phyloP scores from a whole-genome alignment of 768 basidiomycete genomes.

The Cytidiella melzeri region DNA sequence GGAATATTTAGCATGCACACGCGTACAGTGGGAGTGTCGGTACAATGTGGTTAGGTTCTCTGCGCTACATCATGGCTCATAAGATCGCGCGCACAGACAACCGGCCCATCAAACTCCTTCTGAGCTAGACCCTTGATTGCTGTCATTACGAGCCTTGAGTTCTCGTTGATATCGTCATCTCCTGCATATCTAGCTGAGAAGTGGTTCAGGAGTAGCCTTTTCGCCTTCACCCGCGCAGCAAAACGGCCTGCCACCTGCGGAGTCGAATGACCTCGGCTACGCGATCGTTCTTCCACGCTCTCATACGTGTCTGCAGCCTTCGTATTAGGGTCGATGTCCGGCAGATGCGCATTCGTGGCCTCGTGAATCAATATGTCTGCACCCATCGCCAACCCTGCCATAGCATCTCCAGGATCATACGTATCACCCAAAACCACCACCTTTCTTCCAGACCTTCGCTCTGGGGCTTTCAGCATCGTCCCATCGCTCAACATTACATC shows the following conservation, averaged over 20 bases:
- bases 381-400: conserved; percentile 51
- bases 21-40: no score
- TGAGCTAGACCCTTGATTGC: conserved; percentile 55
- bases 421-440: conserved; percentile 83
- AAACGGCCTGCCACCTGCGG: conserved; percentile 87
- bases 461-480: conserved; percentile 62
- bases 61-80: conserved; percentile 60
- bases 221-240: conserved; percentile 58
- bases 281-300: conserved; percentile 55
- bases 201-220: conserved; percentile 71
- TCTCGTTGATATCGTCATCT: conserved; percentile 45
- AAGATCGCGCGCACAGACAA: conserved; percentile 68
- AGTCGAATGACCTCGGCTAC: conserved; percentile 82
- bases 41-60: conserved; percentile 14
- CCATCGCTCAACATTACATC: conserved; percentile 63
- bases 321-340: conserved; percentile 51
- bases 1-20: no score
- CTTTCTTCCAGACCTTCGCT: conserved; percentile 62
- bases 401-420: conserved; percentile 61
- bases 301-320: conserved; percentile 56
- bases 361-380: conserved; percentile 82
- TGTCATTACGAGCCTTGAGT: conserved; percentile 51
- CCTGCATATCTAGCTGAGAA: conserved; percentile 80
- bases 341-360: conserved; percentile 83
- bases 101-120: conserved; percentile 38